Evolutionary conservation across 2,329 filamentous ascomycete genomes (phyloP).

Genomic region (Immersiporthe knoxdaviesiana): DNA sequence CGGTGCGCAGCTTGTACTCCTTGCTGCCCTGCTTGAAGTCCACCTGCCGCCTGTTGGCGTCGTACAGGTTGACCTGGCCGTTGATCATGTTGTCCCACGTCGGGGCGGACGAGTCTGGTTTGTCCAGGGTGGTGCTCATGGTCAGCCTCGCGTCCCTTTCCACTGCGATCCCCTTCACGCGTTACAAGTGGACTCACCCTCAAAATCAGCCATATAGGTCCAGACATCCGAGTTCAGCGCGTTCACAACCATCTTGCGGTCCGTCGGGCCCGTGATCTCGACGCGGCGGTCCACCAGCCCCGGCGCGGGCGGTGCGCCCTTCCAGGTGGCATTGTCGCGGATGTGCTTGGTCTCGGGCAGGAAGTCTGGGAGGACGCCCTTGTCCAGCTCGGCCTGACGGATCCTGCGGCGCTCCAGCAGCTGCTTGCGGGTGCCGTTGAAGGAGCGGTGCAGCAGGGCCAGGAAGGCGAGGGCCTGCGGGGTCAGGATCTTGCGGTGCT

Average conservation of each 20-base stretch:
- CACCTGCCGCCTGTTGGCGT: slow-evolving; percentile 89
- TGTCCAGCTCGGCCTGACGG: slow-evolving; percentile 92
- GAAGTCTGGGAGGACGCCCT: slow-evolving; percentile 87
- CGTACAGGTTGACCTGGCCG: slow-evolving; percentile 96
- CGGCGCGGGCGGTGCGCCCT: slow-evolving; percentile 85
- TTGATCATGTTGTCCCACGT: slow-evolving; percentile 99
- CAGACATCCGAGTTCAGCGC: slow-evolving; percentile 94
- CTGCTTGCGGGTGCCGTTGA: slow-evolving; percentile 85
- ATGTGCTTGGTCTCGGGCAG: slow-evolving; percentile 94
- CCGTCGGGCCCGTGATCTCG: slow-evolving; percentile 96
- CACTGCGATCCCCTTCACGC: too few relatives aligned
- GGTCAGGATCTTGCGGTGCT: slow-evolving; percentile 87
- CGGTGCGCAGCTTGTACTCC: slow-evolving; percentile 95
- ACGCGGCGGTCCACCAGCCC: slow-evolving; percentile 91
- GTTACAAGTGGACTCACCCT: slow-evolving; percentile 64
- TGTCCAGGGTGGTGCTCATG: too few relatives aligned
- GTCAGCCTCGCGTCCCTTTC: slow-evolving; percentile 27
- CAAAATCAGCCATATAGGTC: slow-evolving; percentile 99
- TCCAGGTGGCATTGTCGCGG: slow-evolving; percentile 93
- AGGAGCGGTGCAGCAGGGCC: slow-evolving; percentile 90
- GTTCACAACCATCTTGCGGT: slow-evolving; percentile 99
- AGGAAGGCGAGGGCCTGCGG: slow-evolving; percentile 91
- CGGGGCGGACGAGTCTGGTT: slow-evolving; percentile 84
- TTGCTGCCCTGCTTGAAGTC: slow-evolving; percentile 96
- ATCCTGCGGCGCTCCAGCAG: slow-evolving; percentile 84